Evolutionary conservation across 805 yeast genomes (phyloP).

Genomic region (Pichia rugopelliculosa): DNA sequence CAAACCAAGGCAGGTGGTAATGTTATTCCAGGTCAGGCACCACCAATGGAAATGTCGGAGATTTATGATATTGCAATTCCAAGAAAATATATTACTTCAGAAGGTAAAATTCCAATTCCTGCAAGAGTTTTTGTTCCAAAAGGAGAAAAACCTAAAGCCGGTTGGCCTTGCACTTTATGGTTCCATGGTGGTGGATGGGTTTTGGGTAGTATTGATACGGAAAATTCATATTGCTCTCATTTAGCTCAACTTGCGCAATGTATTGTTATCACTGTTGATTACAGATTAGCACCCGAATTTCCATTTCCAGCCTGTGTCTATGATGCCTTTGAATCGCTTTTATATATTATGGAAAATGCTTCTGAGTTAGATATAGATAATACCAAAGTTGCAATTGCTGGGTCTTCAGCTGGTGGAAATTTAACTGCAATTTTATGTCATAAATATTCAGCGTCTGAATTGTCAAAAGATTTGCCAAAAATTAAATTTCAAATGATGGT

Average conservation of each 20-base stretch:
- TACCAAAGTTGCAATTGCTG: conserved; percentile 34
- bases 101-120: conserved; percentile 12
- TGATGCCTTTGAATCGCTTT: conserved; percentile 34
- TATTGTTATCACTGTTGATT: conserved; percentile 37
- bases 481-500: conserved; percentile 34
- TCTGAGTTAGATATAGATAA: conserved; percentile 25
- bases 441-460: conserved; percentile 26
- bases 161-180: conserved; percentile 27
- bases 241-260: conserved; percentile 31
- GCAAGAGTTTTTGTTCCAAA: conserved; percentile 27
- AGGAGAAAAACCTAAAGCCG: conserved; percentile 16
- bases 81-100: conserved; percentile 26
- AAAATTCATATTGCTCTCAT: conserved; percentile 36
- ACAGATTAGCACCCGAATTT: conserved; percentile 42
- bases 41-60: conserved; percentile 17
- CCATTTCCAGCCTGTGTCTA: conserved; percentile 43
- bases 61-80: conserved; percentile 16
- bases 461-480: conserved; percentile 25
- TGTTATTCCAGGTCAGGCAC: conserved; percentile 25
- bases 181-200: conserved; percentile 33
- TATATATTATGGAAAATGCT: conserved; percentile 25
- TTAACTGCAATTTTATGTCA: conserved; percentile 31
- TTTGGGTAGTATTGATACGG: conserved; percentile 27
- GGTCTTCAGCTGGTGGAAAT: conserved; percentile 42
- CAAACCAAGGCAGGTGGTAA: conserved; percentile 17